Evolutionary conservation across 352 stramenopile genomes (phyloP).

Genomic region (Albugo candida): DNA sequence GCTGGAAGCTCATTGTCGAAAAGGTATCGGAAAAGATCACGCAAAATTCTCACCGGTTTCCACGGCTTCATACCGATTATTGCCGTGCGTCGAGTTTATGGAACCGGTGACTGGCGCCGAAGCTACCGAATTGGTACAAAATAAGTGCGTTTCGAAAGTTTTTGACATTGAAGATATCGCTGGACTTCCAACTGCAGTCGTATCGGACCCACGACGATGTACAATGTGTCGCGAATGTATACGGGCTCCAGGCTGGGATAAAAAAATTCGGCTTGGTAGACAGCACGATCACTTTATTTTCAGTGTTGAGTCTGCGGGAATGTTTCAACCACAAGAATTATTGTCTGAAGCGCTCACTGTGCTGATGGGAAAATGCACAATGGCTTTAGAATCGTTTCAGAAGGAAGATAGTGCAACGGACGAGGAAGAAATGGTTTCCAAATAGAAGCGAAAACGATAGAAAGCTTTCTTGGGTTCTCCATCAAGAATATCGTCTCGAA

Average conservation of each 20-base stretch:
- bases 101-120: constrained; percentile 39
- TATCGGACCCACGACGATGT: constrained; percentile 75
- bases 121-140: constrained; percentile 33
- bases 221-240: constrained; percentile 97
- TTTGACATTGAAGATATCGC: constrained; percentile 86
- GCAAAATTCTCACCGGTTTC: constrained; percentile 95
- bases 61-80: constrained; percentile 88
- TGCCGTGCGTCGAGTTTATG: constrained; percentile 68
- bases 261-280: constrained; percentile 80
- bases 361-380: constrained; percentile 64
- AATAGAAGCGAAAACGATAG: too few relatives aligned
- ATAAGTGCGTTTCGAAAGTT: constrained; percentile 55
- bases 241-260: constrained; percentile 62
- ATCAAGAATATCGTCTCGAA: too few relatives aligned
- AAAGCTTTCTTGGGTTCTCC: too few relatives aligned
- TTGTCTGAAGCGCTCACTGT: constrained; percentile 60
- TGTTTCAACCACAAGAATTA: constrained; percentile 73
- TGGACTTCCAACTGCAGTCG: constrained; percentile 43
- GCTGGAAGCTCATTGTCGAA: constrained; percentile 87
- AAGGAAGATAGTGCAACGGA: constrained; percentile 30
- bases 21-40: constrained; percentile 93
- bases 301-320: constrained; percentile 65
- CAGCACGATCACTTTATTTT: constrained; percentile 96
- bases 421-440: constrained; percentile 12
- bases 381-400: constrained; percentile 66